Conservation (phyloP, 257 asterid species). For the Ocimum tenuiflorum region DNA sequence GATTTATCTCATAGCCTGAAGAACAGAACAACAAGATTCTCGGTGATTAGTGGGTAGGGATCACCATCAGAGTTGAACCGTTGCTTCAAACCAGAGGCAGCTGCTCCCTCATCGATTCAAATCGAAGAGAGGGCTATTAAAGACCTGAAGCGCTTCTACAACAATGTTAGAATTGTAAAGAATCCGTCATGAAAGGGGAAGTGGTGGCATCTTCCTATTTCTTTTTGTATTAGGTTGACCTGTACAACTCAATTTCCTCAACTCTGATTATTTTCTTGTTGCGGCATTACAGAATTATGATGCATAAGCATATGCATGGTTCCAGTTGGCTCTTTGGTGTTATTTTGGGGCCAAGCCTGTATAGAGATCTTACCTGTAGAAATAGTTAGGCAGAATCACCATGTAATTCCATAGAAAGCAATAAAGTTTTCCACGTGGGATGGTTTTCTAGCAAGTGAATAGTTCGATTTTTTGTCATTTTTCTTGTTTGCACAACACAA, state of each 20-base stretch:
- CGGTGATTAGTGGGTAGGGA: conserved; percentile 59
- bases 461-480: too few relatives aligned
- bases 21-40: conserved; percentile 64
- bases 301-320: not conserved
- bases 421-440: too few relatives aligned
- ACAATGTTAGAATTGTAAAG: conserved; percentile 68
- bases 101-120: conserved; percentile 70
- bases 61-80: conserved; percentile 79
- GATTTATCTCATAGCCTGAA: conserved; percentile 63
- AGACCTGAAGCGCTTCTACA: conserved; percentile 81
- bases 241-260: conserved; percentile 20
- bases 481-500: too few relatives aligned
- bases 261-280: not conserved
- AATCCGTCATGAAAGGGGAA: conserved; percentile 42
- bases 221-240: conserved; percentile 19
- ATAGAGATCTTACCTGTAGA: not conserved
- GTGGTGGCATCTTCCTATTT: not conserved
- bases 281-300: too few relatives aligned
- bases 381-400: not conserved
- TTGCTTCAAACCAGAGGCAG: conserved; percentile 85
- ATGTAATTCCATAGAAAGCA: not conserved
- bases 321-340: not conserved
- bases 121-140: conserved; percentile 92
- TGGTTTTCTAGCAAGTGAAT: too few relatives aligned
- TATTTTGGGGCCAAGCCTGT: not conserved